phyloP scores from a whole-genome alignment of 352 stramenopile genomes.

The Globisporangium cystogenes region DNA sequence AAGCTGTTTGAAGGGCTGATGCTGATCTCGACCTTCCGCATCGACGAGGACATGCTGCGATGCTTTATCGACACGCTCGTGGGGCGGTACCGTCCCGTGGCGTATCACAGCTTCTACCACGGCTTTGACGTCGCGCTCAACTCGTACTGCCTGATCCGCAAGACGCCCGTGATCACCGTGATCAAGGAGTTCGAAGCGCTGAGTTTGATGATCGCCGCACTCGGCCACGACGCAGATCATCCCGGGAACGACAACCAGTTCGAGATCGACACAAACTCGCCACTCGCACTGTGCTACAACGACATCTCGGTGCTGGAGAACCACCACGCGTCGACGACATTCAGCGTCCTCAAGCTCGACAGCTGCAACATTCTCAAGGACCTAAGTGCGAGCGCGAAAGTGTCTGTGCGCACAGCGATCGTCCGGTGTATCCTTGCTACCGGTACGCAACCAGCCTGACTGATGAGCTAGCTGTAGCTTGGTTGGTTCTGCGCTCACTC shows the following conservation, averaged over 20 bases:
- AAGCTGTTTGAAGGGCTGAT: constrained; percentile 57
- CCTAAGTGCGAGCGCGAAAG: constrained; percentile 36
- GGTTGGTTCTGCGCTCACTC: neutral
- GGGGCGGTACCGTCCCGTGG: constrained; percentile 55
- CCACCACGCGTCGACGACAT: constrained; percentile 79
- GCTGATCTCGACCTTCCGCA: constrained; percentile 64
- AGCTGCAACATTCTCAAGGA: constrained; percentile 56
- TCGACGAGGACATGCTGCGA: constrained; percentile 34
- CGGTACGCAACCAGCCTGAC: constrained; percentile 1
- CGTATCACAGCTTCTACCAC: constrained; percentile 88
- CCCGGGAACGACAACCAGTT: constrained; percentile 89
- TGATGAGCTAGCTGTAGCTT: too few relatives aligned
- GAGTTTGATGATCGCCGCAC: constrained; percentile 70
- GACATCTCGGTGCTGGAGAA: constrained; percentile 88
- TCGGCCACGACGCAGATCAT: constrained; percentile 86
- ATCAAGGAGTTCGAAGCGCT: constrained; percentile 77
- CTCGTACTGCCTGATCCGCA: constrained; percentile 56
- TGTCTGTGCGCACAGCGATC: constrained; percentile 47
- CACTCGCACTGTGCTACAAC: constrained; percentile 85
- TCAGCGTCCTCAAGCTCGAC: constrained; percentile 34
- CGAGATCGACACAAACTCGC: constrained; percentile 72
- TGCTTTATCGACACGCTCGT: constrained; percentile 53
- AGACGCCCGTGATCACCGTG: constrained; percentile 40
- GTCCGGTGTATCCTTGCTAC: constrained; percentile 76
- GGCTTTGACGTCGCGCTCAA: constrained; percentile 72